Evolutionary conservation across 2,329 filamentous ascomycete genomes (phyloP).

Genomic region (Chaetomium olivaceum): DNA sequence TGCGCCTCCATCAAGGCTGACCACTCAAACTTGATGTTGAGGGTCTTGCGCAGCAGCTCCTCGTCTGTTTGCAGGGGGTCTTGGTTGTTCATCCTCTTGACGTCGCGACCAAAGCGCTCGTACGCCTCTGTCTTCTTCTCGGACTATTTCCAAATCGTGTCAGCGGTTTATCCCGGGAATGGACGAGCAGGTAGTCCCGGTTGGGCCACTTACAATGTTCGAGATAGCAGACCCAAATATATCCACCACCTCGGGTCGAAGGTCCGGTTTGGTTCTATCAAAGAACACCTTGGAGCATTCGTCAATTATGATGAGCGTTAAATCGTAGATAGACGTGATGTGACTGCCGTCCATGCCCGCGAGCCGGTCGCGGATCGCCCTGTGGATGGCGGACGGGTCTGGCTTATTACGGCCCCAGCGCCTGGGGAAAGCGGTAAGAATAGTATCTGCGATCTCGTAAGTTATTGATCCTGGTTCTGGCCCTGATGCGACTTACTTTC

Average conservation of each 20-base stretch:
- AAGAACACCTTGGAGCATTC: slow-evolving; percentile 42
- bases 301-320: slow-evolving; percentile 40
- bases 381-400: slow-evolving; percentile 41
- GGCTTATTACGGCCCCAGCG: slow-evolving; percentile 43
- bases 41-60: slow-evolving; percentile 29
- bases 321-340: slow-evolving; percentile 28
- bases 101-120: slow-evolving; percentile 30
- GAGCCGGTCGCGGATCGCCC: slow-evolving; percentile 37
- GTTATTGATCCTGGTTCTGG: background rate
- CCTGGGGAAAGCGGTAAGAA: slow-evolving; percentile 43
- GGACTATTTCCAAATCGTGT: slow-evolving; percentile 8
- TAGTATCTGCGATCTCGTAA: slow-evolving; percentile 35
- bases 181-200: too few relatives aligned
- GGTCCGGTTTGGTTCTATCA: slow-evolving; percentile 38
- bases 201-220: slow-evolving; percentile 29
- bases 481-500: slow-evolving; percentile 29
- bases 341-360: slow-evolving; percentile 21
- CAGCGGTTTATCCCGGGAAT: background rate
- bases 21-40: slow-evolving; percentile 32
- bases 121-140: slow-evolving; percentile 32
- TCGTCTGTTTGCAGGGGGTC: slow-evolving; percentile 29
- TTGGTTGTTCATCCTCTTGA: slow-evolving; percentile 31
- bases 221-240: slow-evolving; percentile 38
- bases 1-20: slow-evolving; percentile 30
- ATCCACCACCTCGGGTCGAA: slow-evolving; percentile 38